These are phyloP conservation scores for Podospora appendiculata DNA, from an alignment of 495 filamentous ascomycete species.

Conservation along the genomic window DNA sequence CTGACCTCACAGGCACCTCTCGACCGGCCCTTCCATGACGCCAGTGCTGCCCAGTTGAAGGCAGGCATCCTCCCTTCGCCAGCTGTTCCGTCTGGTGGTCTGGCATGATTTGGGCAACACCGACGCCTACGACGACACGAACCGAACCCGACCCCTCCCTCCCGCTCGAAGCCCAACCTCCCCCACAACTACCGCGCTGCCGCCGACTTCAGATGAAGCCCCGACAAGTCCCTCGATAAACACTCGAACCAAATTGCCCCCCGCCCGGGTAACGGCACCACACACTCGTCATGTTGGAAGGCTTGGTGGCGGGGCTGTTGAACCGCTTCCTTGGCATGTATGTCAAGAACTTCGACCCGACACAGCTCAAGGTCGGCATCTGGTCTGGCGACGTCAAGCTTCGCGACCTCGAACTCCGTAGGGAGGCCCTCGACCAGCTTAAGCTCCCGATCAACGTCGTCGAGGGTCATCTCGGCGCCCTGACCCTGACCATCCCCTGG, in stretches of 20 bases:
- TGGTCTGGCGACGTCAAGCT: conserved; percentile 97
- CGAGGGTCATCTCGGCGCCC: conserved; percentile 83
- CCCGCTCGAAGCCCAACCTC: neutral
- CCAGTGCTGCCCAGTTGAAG: neutral
- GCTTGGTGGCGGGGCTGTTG: conserved; percentile 76
- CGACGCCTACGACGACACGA: neutral
- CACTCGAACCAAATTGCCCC: conserved; percentile 16
- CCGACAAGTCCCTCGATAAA: conserved; percentile 18
- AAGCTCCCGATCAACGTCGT: conserved; percentile 93
- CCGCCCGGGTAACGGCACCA: conserved; percentile 48
- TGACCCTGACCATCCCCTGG: conserved; percentile 92
- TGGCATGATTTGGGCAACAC: conserved; percentile 5
- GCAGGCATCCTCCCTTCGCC: too few species aligned
- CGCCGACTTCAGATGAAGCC: conserved; percentile 24
- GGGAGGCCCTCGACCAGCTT: conserved; percentile 92
- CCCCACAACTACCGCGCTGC: neutral
- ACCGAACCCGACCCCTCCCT: neutral
- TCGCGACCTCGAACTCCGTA: conserved; percentile 80
- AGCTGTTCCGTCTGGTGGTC: neutral
- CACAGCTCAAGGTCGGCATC: conserved; percentile 93
- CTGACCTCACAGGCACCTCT: too few species aligned
- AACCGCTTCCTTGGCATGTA: conserved; percentile 99
- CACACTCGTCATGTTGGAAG: conserved; percentile 50
- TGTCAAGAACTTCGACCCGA: conserved; percentile 96
- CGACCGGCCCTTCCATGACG: conserved; percentile 1